Evolutionary conservation across 306 rosid genomes (phyloP), one percentile per base, ranked within the genome.

Genomic region (Trifolium repens): DNA sequence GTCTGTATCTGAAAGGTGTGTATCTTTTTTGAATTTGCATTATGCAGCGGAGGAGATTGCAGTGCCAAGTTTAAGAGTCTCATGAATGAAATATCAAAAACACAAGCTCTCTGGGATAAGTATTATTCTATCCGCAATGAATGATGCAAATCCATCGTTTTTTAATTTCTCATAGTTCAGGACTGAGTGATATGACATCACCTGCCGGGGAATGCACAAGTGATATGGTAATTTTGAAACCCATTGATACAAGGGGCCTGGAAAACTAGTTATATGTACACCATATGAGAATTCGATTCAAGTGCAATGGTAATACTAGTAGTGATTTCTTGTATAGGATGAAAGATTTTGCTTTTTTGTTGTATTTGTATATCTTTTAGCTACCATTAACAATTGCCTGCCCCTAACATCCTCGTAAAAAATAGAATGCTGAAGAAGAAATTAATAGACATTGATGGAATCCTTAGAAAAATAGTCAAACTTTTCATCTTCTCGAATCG

Each of bases 11-110:
- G 68, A 35, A 50, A 43, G 8, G 16, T 26, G 24, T 50, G 58
- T 71, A 73, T 77, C 30, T 80, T n/a, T 54, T 16, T 69, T 26
- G 7, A 69, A 64, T 50, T 71, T 63, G 30, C 19, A 37, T 83
- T 77, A 32, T 83, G 91, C 89, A 92, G 99, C 46, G 98, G 98
- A 39, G 99, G 99, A 83, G 99, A 96, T 82, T 92, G 97, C 89
- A 88, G 92, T 81, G 88, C 82, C 47, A 96, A 89, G 85, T 96
- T 96, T 87, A 96, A 92, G 93, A 90, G 79, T 78, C 99, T 96
- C 26, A 89, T 88, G 92, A 88, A 78, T 77, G 99, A 96, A 85
- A 92, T 96, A 84, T 77, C 89, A 8, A 92, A 89, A 77, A 86
- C 96, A 26, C 93, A 87, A 49, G 65, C 96, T 40, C 93, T 92